Evolutionary conservation across 2,329 filamentous ascomycete genomes (phyloP), one percentile per base, ranked within the genome.

Genomic region (Hypocrella siamensis): DNA sequence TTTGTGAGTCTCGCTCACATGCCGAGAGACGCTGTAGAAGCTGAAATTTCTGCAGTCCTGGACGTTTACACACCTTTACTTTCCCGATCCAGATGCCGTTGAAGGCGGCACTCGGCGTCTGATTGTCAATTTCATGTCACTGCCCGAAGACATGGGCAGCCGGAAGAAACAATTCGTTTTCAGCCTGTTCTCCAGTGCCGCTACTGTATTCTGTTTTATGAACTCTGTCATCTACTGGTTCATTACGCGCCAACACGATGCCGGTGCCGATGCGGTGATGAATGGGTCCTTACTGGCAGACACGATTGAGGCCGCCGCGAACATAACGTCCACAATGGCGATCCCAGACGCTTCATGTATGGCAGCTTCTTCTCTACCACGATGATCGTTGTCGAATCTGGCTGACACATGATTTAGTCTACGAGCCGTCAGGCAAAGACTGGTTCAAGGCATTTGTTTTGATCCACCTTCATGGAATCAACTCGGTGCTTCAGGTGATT

Each of bases 171-270:
- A 59, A 17, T 60, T 61, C 40, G 52, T 54, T 41, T 68, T 68
- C 41, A 65, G 60, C 34, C 36, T 69, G 44, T 67, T 65, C 45
- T 67, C 67, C 46, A 60, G 59, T 1, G 40, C 54, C 9, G 50
- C 56, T 2, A 56, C 57, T 14, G 59, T 66, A 16, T 65, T 63
- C 33, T 43, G 54, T 15, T 61, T 68, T 35, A 56, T 65, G 49
- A 68, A 67, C 40, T 61, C 61, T 10, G 47, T 59, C 34, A 52
- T 65, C 18, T 70, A 66, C 52, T 70, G 63, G 60, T 49, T 56
- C 38, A 46, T 60, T 16, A 58, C 53, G 2, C 45, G 51, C 4
- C 48, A 42, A 12, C 46, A 55, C 7, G 42, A 42, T 7, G 35
- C 37, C 2, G 42, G 39, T 14, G 28, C 10, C 15, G 27, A 30